phyloP scores from a whole-genome alignment of 192 early-diverging fungal genomes.

The Umbelopsis isabellina region DNA sequence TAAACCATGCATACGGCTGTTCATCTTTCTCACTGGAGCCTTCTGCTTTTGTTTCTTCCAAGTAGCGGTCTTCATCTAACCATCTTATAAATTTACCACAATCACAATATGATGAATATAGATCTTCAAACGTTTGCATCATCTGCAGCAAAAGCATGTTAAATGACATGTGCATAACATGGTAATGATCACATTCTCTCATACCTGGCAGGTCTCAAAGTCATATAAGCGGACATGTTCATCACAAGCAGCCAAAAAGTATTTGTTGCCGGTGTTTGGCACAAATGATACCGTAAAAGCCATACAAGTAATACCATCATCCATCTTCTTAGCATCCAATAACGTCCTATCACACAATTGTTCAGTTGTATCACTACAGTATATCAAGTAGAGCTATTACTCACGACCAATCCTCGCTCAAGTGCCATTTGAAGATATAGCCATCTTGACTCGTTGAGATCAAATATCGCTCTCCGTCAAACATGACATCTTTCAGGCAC shows the following conservation, averaged over 20 bases:
- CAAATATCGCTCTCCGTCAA: slow-evolving; percentile 80
- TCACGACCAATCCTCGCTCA: slow-evolving; percentile 80
- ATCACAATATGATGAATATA: slow-evolving; percentile 95
- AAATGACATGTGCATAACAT: not conserved
- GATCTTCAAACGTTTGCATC: slow-evolving; percentile 64
- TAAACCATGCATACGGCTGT: slow-evolving; percentile 70
- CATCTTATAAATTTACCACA: slow-evolving; percentile 87
- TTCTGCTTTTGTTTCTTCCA: slow-evolving; percentile 25
- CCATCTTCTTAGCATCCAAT: slow-evolving; percentile 66
- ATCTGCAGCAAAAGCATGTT: slow-evolving; percentile 37
- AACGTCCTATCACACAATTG: slow-evolving; percentile 48
- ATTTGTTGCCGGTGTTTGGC: slow-evolving; percentile 92
- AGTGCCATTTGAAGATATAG: slow-evolving; percentile 89
- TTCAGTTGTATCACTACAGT: not conserved
- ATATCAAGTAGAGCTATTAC: slow-evolving; percentile 3
- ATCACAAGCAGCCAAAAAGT: slow-evolving; percentile 90
- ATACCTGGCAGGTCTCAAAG: slow-evolving; percentile 76
- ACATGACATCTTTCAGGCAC: slow-evolving; percentile 76
- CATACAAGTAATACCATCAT: slow-evolving; percentile 91
- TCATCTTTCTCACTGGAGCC: slow-evolving; percentile 26
- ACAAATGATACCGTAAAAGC: slow-evolving; percentile 94
- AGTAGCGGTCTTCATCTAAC: slow-evolving; percentile 58
- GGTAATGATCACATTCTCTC: not conserved
- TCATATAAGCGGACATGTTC: slow-evolving; percentile 89
- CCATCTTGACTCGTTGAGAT: slow-evolving; percentile 95